Conservation (phyloP, 129 eudicot species). For the Ambrosia trifida region DNA sequence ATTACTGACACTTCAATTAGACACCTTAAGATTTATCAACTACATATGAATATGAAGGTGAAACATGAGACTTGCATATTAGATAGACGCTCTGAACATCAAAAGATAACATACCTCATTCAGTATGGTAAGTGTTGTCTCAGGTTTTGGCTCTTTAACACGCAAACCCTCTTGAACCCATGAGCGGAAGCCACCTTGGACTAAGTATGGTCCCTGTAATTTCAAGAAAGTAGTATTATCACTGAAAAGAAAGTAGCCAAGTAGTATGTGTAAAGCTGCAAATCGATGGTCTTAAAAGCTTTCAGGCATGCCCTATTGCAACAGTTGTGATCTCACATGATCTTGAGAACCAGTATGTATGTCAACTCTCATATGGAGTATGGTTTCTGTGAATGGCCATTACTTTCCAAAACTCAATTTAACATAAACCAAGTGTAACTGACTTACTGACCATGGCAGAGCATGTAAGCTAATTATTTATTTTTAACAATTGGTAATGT, state of each 20-base stretch:
- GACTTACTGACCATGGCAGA: no score
- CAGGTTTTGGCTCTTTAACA: slow-evolving; percentile 77
- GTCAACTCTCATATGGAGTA: slow-evolving; percentile 18
- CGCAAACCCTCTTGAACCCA: slow-evolving; percentile 92
- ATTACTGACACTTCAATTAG: background rate
- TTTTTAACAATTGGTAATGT: no score
- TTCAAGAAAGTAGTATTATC: slow-evolving; percentile 18
- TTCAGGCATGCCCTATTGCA: background rate
- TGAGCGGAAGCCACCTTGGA: slow-evolving; percentile 87
- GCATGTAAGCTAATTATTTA: no score
- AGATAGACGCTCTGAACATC: background rate
- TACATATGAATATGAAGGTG: slow-evolving; percentile 4
- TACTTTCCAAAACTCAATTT: no score
- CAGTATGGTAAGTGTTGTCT: slow-evolving; percentile 82
- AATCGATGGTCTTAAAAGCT: slow-evolving; percentile 21
- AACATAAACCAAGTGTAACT: no score
- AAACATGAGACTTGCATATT: slow-evolving; percentile 7
- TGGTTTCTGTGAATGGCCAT: no score
- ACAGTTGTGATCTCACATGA: slow-evolving; percentile 7
- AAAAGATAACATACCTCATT: slow-evolving; percentile 61
- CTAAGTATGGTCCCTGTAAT: slow-evolving; percentile 69
- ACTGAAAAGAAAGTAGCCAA: slow-evolving; percentile 16
- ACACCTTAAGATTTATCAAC: background rate
- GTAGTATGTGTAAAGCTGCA: slow-evolving; percentile 6
- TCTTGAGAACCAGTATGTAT: slow-evolving; percentile 15